These are phyloP conservation scores for Saccharomyces pastorianus DNA, from an alignment of 1,139 yeast species.

Conservation along the genomic window DNA sequence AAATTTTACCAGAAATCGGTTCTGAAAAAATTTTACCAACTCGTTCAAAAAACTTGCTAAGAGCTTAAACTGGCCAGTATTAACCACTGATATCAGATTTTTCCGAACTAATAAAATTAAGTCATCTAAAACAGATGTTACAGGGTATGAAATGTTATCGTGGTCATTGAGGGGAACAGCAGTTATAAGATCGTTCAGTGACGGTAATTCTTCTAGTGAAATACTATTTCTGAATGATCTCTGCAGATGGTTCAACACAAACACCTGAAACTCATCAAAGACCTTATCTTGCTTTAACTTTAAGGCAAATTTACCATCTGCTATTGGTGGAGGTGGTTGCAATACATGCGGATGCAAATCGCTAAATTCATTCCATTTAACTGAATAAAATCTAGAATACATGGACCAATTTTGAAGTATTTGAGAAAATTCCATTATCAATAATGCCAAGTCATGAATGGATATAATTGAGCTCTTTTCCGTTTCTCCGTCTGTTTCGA, in stretches of 20 bases:
- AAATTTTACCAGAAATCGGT: constrained; percentile 27
- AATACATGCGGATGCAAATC: constrained; percentile 21
- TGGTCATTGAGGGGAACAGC: constrained; percentile 37
- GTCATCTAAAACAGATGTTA: constrained; percentile 84
- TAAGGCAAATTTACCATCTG: constrained; percentile 51
- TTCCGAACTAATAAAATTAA: constrained; percentile 59
- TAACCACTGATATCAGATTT: constrained; percentile 25
- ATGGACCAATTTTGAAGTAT: constrained; percentile 83
- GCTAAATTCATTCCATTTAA: constrained; percentile 48
- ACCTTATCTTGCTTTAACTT: constrained; percentile 47
- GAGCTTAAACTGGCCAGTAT: constrained; percentile 26
- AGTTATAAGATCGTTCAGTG: constrained; percentile 27
- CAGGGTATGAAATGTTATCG: constrained; percentile 39
- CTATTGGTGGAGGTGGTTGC: constrained; percentile 46
- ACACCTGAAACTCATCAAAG: constrained; percentile 54
- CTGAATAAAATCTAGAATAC: constrained; percentile 67
- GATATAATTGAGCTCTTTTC: constrained; percentile 31
- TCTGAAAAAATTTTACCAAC: constrained; percentile 24
- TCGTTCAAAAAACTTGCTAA: constrained; percentile 23
- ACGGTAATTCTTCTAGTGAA: constrained; percentile 68
- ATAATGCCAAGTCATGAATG: constrained; percentile 46
- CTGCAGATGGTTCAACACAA: constrained; percentile 61
- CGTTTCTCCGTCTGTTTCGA: constrained; percentile 1
- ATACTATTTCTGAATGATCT: constrained; percentile 79
- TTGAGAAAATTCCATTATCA: constrained; percentile 61